These are phyloP conservation scores for Plenodomus biglobosus DNA, from an alignment of 2,329 filamentous ascomycete species.

Conservation along the genomic window DNA sequence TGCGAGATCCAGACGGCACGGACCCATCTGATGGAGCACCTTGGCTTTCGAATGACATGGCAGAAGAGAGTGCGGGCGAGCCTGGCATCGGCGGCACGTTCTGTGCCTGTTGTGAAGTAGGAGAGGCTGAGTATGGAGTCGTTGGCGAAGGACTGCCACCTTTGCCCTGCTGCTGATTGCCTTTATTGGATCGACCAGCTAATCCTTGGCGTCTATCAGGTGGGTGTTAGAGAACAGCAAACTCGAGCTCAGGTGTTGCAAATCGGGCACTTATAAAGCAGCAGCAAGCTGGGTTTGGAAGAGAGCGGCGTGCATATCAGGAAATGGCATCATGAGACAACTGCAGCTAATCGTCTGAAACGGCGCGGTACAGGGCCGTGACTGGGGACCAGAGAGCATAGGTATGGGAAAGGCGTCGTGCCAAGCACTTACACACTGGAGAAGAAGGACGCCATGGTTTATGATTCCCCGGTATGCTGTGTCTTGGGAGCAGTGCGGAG, in stretches of 20 bases:
- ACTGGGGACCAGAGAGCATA: conserved; percentile 28
- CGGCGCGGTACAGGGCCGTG: conserved; percentile 29
- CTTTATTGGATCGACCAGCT: conserved; percentile 47
- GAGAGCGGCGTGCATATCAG: conserved; percentile 15
- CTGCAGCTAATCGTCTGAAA: conserved; percentile 32
- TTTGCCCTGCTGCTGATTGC: conserved; percentile 41
- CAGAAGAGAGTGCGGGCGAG: conserved; percentile 38
- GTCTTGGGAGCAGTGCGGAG: conserved; percentile 9
- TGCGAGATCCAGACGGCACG: conserved; percentile 58
- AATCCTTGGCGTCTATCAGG: conserved; percentile 46
- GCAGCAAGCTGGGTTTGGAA: conserved; percentile 2
- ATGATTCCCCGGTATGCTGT: conserved; percentile 11
- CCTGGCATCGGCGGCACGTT: conserved; percentile 41
- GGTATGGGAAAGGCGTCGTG: conserved; percentile 32
- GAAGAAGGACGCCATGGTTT: conserved; percentile 46
- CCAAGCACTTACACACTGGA: conserved; percentile 48
- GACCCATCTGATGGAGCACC: conserved; percentile 45
- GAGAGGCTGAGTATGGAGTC: conserved; percentile 37
- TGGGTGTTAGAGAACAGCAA: conserved; percentile 25
- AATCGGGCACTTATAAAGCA: conserved; percentile 5
- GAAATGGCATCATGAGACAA: conserved; percentile 25
- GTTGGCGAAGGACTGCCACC: conserved; percentile 42
- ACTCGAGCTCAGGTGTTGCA: conserved; percentile 9
- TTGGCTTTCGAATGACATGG: conserved; percentile 69
- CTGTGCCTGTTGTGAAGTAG: conserved; percentile 37